A percentile compares a stretch with the other conserved stretches of the same genome.
These are phyloP conservation scores for Boletus bicolor DNA, from an alignment of 768 basidiomycete species.

Conservation along the genomic window DNA sequence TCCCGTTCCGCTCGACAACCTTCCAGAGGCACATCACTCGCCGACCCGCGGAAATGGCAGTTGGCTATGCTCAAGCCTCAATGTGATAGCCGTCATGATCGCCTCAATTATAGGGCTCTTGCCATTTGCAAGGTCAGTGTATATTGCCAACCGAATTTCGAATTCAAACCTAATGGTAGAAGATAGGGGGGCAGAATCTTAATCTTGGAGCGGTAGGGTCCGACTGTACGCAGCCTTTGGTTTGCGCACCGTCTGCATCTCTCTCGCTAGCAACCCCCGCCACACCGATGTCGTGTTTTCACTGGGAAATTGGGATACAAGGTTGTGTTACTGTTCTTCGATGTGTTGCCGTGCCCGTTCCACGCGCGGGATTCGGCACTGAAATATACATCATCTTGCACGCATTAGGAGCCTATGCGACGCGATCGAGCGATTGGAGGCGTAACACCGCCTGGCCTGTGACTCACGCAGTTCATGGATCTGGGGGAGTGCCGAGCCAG, in stretches of 20 bases:
- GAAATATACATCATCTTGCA: background rate
- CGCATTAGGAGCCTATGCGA: constrained; percentile 2
- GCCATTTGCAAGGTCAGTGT: constrained; percentile 3
- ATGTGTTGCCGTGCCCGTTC: background rate
- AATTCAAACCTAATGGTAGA: background rate
- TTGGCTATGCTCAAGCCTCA: constrained; percentile 14
- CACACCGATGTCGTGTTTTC: background rate
- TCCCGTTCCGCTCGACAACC: background rate
- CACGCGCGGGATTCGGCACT: background rate
- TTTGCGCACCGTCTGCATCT: background rate
- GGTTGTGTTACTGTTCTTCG: background rate
- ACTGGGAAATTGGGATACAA: background rate
- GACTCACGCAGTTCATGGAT: background rate
- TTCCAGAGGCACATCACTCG: background rate
- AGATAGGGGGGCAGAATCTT: background rate
- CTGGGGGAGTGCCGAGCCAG: background rate
- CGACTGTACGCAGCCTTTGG: background rate
- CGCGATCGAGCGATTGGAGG: background rate
- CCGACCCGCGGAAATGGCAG: constrained; percentile 14
- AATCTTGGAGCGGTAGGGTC: background rate
- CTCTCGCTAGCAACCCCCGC: background rate
- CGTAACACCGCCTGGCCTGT: background rate
- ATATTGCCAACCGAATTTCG: constrained; percentile 6
- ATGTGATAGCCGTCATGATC: constrained; percentile 2
- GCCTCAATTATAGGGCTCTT: background rate